Evolutionary conservation across 495 filamentous ascomycete species (phyloP).

Genomic region (Penicillium maclennaniae): DNA sequence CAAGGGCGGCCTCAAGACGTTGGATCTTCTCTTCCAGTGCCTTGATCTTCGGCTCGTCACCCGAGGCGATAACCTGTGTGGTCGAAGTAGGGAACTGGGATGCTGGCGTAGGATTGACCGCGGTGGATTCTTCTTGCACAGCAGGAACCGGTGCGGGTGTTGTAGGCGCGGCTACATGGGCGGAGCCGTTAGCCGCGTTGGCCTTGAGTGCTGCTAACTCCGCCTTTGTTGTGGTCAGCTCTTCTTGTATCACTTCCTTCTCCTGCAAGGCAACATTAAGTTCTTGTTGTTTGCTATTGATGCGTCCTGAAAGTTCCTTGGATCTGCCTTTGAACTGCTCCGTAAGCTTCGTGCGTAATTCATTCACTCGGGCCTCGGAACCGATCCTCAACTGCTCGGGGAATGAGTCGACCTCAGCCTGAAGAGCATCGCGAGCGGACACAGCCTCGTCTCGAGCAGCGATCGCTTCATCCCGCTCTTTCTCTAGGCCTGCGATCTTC

Average conservation of each 20-base stretch:
- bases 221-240: slow-evolving; percentile 44
- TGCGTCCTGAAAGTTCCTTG: slow-evolving; percentile 47
- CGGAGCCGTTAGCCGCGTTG: slow-evolving; percentile 32
- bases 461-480: slow-evolving; percentile 61
- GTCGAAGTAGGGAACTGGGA: slow-evolving; percentile 34
- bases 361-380: slow-evolving; percentile 28
- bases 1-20: slow-evolving; percentile 47
- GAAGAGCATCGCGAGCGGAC: slow-evolving; percentile 54
- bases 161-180: slow-evolving; percentile 2
- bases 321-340: slow-evolving; percentile 60
- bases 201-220: slow-evolving; percentile 39
- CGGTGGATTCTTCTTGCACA: slow-evolving; percentile 17
- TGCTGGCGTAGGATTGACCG: slow-evolving; percentile 37
- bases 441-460: slow-evolving; percentile 51
- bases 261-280: slow-evolving; percentile 44
- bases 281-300: slow-evolving; percentile 48
- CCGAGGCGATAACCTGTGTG: slow-evolving; percentile 20
- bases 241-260: slow-evolving; percentile 46
- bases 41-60: slow-evolving; percentile 34
- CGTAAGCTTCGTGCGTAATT: slow-evolving; percentile 49
- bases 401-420: slow-evolving; percentile 46
- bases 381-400: slow-evolving; percentile 45
- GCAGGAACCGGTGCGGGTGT: not conserved
- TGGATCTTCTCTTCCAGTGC: slow-evolving; percentile 44
- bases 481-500: slow-evolving; percentile 57